Conservation (phyloP, 768 basidiomycete genomes). For the Tubosaeta brunneosetosa region DNA sequence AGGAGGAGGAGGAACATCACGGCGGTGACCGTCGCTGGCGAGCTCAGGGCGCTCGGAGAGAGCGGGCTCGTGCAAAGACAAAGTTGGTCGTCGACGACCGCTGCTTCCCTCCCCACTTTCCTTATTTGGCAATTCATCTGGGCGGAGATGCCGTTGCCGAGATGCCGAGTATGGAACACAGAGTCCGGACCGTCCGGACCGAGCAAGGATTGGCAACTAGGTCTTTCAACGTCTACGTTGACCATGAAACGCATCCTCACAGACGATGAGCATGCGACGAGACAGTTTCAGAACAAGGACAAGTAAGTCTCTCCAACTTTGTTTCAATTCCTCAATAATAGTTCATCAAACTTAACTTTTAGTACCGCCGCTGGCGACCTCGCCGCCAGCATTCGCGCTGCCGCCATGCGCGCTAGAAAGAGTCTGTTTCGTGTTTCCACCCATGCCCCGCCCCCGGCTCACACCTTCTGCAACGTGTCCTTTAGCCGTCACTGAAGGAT, state of each 20-base stretch:
- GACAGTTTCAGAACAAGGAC: slow-evolving; percentile 19
- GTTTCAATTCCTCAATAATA: neutral
- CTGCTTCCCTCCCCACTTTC: slow-evolving; percentile 6
- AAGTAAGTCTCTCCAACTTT: slow-evolving; percentile 20
- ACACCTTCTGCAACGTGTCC: slow-evolving; percentile 24
- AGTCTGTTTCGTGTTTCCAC: slow-evolving; percentile 37
- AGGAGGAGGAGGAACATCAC: neutral
- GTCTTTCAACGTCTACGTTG: neutral
- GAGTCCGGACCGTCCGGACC: neutral
- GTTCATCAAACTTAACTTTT: slow-evolving; percentile 10
- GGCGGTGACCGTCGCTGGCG: neutral
- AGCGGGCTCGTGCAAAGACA: slow-evolving; percentile 21
- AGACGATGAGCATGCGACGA: slow-evolving; percentile 26
- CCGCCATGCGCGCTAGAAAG: slow-evolving; percentile 57
- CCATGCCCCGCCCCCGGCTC: slow-evolving; percentile 21
- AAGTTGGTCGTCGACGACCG: slow-evolving; percentile 10
- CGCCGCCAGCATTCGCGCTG: slow-evolving; percentile 48
- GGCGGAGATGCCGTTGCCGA: slow-evolving; percentile 11
- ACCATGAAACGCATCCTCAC: slow-evolving; percentile 35
- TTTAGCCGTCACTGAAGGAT: slow-evolving; percentile 60
- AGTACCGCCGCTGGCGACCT: slow-evolving; percentile 47
- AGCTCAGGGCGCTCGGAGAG: slow-evolving; percentile 24
- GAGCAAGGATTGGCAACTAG: neutral
- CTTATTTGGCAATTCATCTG: slow-evolving; percentile 5
- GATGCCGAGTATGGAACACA: neutral